A percentile compares a stretch with the other conserved stretches of the same genome.
Conservation (phyloP, 1,284 basidiomycete species). For the Takashimella koratensis region DNA sequence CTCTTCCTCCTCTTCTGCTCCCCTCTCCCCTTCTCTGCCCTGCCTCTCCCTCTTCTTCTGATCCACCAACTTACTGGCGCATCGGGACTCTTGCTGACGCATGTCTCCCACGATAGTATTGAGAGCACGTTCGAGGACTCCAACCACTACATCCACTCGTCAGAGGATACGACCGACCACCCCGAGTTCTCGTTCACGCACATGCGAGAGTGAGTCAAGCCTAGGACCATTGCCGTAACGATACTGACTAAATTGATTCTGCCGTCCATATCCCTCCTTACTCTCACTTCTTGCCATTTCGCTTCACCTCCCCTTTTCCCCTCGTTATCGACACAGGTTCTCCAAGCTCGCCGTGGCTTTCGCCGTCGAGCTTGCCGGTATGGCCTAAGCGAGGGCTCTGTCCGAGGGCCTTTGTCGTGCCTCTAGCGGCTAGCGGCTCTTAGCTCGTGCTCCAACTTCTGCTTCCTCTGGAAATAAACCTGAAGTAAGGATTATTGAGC, state of each 20-base stretch:
- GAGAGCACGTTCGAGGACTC: slow-evolving; percentile 50
- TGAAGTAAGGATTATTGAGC: no score
- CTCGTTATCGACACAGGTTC: slow-evolving; percentile 51
- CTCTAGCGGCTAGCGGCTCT: no score
- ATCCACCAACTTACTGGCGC: no score
- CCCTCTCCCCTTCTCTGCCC: background rate
- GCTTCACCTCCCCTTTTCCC: background rate
- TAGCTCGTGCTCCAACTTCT: no score
- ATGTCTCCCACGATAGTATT: no score
- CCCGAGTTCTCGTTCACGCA: slow-evolving; percentile 74
- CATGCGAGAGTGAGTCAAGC: slow-evolving; percentile 44
- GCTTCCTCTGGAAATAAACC: no score
- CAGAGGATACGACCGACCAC: slow-evolving; percentile 76
- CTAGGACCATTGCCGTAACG: slow-evolving; percentile 67
- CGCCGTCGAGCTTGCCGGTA: slow-evolving; percentile 62
- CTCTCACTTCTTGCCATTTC: background rate
- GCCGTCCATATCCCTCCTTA: slow-evolving; percentile 63
- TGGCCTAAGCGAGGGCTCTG: no score
- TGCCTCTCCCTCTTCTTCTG: no score
- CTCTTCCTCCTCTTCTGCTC: no score
- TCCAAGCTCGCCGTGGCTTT: slow-evolving; percentile 84
- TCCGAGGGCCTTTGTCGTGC: no score
- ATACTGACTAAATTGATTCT: slow-evolving; percentile 80
- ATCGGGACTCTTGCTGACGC: no score
- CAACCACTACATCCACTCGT: slow-evolving; percentile 77